Evolutionary conservation across 2,329 filamentous ascomycete genomes (phyloP), one percentile per base, ranked within the genome.

Genomic region (Aspergillus pseudoviridinutans): DNA sequence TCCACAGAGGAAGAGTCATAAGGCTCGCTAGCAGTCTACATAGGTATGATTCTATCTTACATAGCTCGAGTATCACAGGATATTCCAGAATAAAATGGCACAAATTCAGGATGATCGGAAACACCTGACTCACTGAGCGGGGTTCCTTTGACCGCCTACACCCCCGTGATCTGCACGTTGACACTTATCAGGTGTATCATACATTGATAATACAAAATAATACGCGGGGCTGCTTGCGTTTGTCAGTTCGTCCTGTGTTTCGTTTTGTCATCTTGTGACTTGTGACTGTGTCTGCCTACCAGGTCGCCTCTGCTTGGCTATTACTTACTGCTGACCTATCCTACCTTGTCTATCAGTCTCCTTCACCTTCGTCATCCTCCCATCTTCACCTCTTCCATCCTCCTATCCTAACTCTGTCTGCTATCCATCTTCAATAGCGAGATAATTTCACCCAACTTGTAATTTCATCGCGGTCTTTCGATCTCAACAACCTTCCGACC

Each of bases 281-380:
- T 52, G 55, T 53, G 58, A 58, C 57, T 57, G 44, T 47, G 44
- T 47, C 44, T 47, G 44, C 44, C 44, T 46, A 17, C 42, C 8
- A 46, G 14, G 14, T 38, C 14, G 32, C 55, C 51, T 58, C 32
- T 44, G 50, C 50, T 29, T 29, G 35, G 32, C 46, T 47, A 28
- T 51, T 47, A 47, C 44, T 47, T 47, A 47, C 51, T 41, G 49
- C 63, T 61, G 62, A 58, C 60, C 61, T 66, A 67, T 68, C 66
- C 62, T 67, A 67, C 67, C 67, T 68, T 4, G 59, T 62, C 58
- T 57, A 60, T 65, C 63, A 64, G 32, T 64, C 64, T 60, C 62
- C 62, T 54, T 65, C 60, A 60, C 61, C 63, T 61, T 68, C 66
- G 63, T 57, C 66, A 66, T 56, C 60, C 62, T 63, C 58, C 58